Evolutionary conservation across 1,139 yeast species (phyloP).

Genomic region (Arxiozyma slooffiae): DNA sequence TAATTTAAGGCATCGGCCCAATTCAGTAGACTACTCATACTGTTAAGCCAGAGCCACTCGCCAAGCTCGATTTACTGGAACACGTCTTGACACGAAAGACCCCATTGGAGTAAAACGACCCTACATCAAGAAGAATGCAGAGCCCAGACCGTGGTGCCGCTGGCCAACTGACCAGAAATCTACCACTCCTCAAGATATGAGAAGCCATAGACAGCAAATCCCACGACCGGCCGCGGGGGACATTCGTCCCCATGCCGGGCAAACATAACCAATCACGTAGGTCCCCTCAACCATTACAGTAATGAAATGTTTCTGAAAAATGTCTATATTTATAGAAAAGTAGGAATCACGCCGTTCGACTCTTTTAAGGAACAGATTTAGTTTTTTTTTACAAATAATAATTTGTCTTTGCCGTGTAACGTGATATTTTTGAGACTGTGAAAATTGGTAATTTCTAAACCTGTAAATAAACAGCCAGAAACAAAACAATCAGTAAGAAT

Average conservation of each 20-base stretch:
- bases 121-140: background rate
- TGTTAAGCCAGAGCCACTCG: constrained; percentile 25
- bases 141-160: constrained; percentile 7
- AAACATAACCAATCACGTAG: background rate
- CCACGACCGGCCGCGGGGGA: constrained; percentile 27
- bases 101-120: background rate
- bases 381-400: too few relatives aligned
- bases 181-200: background rate
- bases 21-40: constrained; percentile 30
- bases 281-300: constrained; percentile 31
- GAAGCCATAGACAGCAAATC: constrained; percentile 12
- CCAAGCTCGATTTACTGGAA: constrained; percentile 35
- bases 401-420: background rate
- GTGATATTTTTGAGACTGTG: background rate
- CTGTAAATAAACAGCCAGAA: too few relatives aligned
- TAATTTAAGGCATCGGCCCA: constrained; percentile 23
- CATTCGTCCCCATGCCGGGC: constrained; percentile 24
- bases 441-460: background rate
- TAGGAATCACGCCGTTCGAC: background rate
- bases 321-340: background rate
- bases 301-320: background rate
- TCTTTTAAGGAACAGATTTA: background rate
- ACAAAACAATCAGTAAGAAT: too few relatives aligned
- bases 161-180: background rate
- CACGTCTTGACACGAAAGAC: constrained; percentile 19